phyloP scores from a whole-genome alignment of 495 filamentous ascomycete genomes.

The Neurospora hispaniola region DNA sequence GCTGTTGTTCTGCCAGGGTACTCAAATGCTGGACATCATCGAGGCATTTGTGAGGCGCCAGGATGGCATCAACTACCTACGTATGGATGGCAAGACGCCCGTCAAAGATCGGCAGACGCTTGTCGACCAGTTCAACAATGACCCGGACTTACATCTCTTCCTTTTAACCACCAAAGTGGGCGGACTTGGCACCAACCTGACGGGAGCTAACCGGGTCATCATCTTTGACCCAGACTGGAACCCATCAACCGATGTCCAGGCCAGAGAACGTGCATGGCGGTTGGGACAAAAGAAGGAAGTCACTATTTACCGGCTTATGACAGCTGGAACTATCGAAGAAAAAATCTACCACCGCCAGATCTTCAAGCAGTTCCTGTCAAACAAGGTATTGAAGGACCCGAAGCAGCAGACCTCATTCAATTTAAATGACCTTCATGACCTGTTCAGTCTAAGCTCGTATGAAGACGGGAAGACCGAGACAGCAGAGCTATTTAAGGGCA shows the following conservation, averaged over 20 bases:
- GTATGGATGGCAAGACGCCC: slow-evolving; percentile 87
- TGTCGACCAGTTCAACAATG: slow-evolving; percentile 85
- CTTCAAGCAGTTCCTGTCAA: slow-evolving; percentile 90
- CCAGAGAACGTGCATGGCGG: slow-evolving; percentile 92
- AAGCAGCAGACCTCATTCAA: slow-evolving; percentile 83
- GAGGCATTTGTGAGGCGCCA: slow-evolving; percentile 63
- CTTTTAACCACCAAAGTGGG: slow-evolving; percentile 91
- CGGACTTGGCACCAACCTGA: slow-evolving; percentile 86
- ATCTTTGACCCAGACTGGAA: slow-evolving; percentile 99
- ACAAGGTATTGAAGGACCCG: slow-evolving; percentile 88
- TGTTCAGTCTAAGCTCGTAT: slow-evolving; percentile 70
- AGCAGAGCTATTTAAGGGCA: slow-evolving; percentile 69
- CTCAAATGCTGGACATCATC: slow-evolving; percentile 88
- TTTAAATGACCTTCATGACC: slow-evolving; percentile 73
- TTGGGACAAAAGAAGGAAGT: slow-evolving; percentile 91
- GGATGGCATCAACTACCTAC: slow-evolving; percentile 61
- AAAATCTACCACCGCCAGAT: slow-evolving; percentile 98
- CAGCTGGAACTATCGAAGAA: slow-evolving; percentile 94
- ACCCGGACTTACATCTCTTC: slow-evolving; percentile 73
- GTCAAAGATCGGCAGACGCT: slow-evolving; percentile 73
- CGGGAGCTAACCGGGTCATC: slow-evolving; percentile 89
- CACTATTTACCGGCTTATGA: slow-evolving; percentile 89
- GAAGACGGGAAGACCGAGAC: slow-evolving; percentile 70
- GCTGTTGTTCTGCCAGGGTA: slow-evolving; percentile 79
- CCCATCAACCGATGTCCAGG: slow-evolving; percentile 85